These are phyloP conservation scores for Trichosporon asahii DNA, from an alignment of 1,284 basidiomycete species.

Conservation along the genomic window DNA sequence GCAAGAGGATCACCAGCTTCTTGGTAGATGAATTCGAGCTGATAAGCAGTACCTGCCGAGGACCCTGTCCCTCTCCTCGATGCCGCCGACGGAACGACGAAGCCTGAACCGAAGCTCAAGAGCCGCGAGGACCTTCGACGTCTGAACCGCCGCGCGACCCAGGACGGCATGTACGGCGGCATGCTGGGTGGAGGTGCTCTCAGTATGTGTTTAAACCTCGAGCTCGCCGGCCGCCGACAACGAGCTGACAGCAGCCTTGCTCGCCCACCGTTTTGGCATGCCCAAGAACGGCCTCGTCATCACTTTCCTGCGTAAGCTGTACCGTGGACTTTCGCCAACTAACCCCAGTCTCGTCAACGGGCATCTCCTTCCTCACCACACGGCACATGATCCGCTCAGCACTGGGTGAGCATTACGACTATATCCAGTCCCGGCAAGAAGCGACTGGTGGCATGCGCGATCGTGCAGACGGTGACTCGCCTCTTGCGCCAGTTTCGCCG, in stretches of 20 bases:
- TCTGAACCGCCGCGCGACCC: slow-evolving; percentile 23
- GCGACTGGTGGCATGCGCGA: slow-evolving; percentile 9
- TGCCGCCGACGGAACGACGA: slow-evolving; percentile 1
- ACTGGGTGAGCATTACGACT: slow-evolving; percentile 21
- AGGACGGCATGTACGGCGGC: slow-evolving; percentile 26
- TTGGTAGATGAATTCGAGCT: neutral
- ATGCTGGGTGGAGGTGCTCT: slow-evolving; percentile 22
- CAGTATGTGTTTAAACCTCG: slow-evolving; percentile 16
- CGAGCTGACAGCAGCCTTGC: slow-evolving; percentile 19
- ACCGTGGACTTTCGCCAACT: neutral
- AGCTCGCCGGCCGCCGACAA: too few species aligned
- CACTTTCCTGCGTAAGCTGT: slow-evolving; percentile 29
- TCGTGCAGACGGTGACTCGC: neutral
- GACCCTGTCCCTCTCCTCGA: slow-evolving; percentile 10
- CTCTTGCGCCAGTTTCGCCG: neutral
- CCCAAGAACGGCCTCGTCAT: slow-evolving; percentile 29
- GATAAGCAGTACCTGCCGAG: neutral
- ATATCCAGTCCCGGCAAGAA: neutral
- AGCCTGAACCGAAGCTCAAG: slow-evolving; percentile 14
- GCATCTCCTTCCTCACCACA: slow-evolving; percentile 32
- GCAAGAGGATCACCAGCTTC: neutral
- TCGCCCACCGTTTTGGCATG: slow-evolving; percentile 17
- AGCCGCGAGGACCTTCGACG: slow-evolving; percentile 18
- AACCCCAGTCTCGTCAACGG: slow-evolving; percentile 30
- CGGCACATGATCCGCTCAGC: slow-evolving; percentile 24